These are phyloP conservation scores for Lophiostoma macrostomum DNA, from an alignment of 495 filamentous ascomycete genomes.

Conservation along the genomic window DNA sequence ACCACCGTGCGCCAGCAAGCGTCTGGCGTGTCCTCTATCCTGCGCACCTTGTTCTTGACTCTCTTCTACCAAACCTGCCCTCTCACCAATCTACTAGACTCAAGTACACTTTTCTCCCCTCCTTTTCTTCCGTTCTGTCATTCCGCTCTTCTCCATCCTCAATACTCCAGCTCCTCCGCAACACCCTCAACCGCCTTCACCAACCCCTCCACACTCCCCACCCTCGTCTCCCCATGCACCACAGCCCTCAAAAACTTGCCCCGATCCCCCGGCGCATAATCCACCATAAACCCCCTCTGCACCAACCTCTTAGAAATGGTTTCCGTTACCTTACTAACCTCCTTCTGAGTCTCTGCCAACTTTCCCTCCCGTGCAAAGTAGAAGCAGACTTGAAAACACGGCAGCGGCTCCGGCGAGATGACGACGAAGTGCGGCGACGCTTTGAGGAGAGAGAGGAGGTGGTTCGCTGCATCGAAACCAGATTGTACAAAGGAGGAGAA, in stretches of 20 bases:
- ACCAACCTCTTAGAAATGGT: conserved; percentile 64
- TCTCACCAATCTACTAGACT: no score
- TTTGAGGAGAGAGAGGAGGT: conserved; percentile 59
- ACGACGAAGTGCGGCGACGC: conserved; percentile 60
- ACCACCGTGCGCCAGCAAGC: no score
- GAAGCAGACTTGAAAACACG: conserved; percentile 93
- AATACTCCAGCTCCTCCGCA: conserved; percentile 43
- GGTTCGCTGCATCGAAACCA: conserved; percentile 63
- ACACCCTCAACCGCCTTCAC: conserved; percentile 69
- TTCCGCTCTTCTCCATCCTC: not conserved
- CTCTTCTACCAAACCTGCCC: no score
- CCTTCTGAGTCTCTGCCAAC: conserved; percentile 51
- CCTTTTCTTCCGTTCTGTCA: not conserved
- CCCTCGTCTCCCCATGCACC: conserved; percentile 71
- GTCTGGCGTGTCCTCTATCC: no score
- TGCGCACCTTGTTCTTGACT: no score
- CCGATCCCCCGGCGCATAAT: conserved; percentile 77
- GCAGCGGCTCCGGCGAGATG: conserved; percentile 71
- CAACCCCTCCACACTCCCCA: conserved; percentile 71
- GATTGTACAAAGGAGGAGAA: conserved; percentile 55
- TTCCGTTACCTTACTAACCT: conserved; percentile 69
- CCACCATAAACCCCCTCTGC: conserved; percentile 81
- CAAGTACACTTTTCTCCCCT: no score
- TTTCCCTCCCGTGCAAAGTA: conserved; percentile 66
- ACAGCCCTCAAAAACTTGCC: conserved; percentile 89